phyloP scores from a whole-genome alignment of 371 early-diverging fungal genomes.

The Nematocida homosporus region DNA sequence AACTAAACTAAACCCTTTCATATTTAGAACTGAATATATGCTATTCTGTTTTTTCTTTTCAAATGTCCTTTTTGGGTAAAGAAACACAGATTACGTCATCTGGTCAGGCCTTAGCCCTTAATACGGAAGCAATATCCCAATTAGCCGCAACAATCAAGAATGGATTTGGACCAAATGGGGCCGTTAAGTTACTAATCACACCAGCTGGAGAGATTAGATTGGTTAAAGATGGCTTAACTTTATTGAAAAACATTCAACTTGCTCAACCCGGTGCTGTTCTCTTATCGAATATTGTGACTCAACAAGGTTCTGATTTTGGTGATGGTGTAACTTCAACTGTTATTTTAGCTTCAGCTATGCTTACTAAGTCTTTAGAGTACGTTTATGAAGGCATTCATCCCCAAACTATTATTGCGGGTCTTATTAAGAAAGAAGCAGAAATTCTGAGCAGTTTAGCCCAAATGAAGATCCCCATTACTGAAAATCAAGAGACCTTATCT shows the following conservation, averaged over 20 bases:
- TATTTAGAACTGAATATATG: conserved; percentile 20
- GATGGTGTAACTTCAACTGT: conserved; percentile 97
- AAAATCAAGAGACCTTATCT: conserved; percentile 2
- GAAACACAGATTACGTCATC: conserved; percentile 67
- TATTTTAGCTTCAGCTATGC: conserved; percentile 84
- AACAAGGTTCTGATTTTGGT: conserved; percentile 93
- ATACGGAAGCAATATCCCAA: conserved; percentile 87
- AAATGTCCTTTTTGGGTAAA: conserved; percentile 53
- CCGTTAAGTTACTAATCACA: conserved; percentile 79
- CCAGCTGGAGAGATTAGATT: conserved; percentile 75
- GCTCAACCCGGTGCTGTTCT: conserved; percentile 97
- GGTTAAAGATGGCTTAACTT: conserved; percentile 68
- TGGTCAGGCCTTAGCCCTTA: conserved; percentile 92
- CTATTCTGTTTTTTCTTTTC: conserved; percentile 46
- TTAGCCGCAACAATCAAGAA: conserved; percentile 85
- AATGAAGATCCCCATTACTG: conserved; percentile 25
- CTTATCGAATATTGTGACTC: conserved; percentile 94
- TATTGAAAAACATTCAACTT: conserved; percentile 85
- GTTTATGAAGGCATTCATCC: conserved; percentile 93
- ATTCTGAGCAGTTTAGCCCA: conserved; percentile 77
- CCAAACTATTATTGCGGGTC: conserved; percentile 85
- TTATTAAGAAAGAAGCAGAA: conserved; percentile 83
- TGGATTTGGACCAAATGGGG: conserved; percentile 95
- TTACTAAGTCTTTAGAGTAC: conserved; percentile 87
- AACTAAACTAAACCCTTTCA: too few relatives aligned